These are phyloP conservation scores for Pestalotiopsis sp. DNA, from an alignment of 2,329 filamentous ascomycete genomes.

Conservation along the genomic window DNA sequence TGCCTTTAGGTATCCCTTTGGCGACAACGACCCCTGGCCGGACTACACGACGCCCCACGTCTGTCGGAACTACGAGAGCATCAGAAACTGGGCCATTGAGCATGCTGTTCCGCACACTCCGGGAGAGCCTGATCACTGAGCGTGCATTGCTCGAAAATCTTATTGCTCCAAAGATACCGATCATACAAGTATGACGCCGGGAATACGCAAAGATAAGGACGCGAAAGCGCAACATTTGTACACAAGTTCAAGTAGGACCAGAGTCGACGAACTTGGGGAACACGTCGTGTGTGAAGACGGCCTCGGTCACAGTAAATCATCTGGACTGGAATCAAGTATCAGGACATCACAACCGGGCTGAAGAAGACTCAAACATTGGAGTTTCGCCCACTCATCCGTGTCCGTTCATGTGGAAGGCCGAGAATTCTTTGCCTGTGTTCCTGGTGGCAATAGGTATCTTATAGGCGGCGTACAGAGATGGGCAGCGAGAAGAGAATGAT, in stretches of 20 bases:
- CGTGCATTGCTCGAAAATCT: no score
- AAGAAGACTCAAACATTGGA: no score
- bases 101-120: conserved; percentile 42
- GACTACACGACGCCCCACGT: conserved; percentile 54
- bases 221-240: not conserved
- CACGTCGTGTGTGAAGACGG: not conserved
- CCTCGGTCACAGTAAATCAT: no score
- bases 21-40: conserved; percentile 50
- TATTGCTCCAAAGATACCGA: no score
- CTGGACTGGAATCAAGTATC: no score
- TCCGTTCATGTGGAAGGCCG: no score
- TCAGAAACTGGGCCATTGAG: conserved; percentile 52
- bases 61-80: conserved; percentile 53
- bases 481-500: no score
- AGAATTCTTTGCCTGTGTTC: no score
- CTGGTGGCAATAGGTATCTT: no score
- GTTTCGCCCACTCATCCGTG: no score
- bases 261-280: not conserved
- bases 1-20: conserved; percentile 50
- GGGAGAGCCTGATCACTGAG: conserved; percentile 29
- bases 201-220: not conserved
- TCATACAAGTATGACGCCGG: not conserved
- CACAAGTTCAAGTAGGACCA: not conserved
- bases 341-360: no score
- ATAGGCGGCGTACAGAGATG: no score